phyloP scores from a whole-genome alignment of 1,284 basidiomycete species.

The Fomitopsis pinicola region DNA sequence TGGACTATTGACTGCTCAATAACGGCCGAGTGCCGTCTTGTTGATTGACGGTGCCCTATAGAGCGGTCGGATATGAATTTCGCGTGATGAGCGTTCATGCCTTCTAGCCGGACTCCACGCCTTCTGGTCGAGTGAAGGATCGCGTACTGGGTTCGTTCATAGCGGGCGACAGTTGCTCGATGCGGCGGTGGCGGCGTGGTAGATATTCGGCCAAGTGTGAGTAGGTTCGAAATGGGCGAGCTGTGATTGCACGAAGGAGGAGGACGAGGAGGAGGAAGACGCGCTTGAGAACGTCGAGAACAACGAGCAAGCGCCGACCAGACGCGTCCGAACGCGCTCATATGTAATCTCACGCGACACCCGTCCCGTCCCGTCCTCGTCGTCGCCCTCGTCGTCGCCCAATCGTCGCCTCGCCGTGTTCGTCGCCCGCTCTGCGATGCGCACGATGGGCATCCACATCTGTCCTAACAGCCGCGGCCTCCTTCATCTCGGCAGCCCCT shows the following conservation, averaged over 20 bases:
- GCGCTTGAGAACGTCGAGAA: background rate
- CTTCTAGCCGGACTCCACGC: background rate
- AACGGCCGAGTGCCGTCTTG: no score
- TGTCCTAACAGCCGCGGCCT: conserved; percentile 12
- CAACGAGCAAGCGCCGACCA: background rate
- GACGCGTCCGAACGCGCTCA: background rate
- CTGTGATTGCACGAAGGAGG: background rate
- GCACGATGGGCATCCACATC: conserved; percentile 3
- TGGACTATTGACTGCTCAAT: no score
- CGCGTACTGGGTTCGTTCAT: no score
- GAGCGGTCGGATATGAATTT: background rate
- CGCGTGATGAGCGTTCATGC: background rate
- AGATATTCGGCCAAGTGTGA: background rate
- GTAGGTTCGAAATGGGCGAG: background rate
- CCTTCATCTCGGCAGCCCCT: conserved; percentile 45
- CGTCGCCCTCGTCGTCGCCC: background rate
- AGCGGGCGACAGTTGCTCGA: background rate
- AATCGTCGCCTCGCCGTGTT: background rate
- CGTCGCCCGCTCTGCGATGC: background rate
- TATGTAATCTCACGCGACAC: background rate
- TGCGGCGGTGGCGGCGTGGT: background rate
- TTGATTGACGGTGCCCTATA: no score
- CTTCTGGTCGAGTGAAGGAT: no score
- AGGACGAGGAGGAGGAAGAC: no score
- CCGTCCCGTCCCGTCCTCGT: background rate